These are phyloP conservation scores for Globisporangium takayamanum DNA, from an alignment of 352 stramenopile species.

Conservation along the genomic window DNA sequence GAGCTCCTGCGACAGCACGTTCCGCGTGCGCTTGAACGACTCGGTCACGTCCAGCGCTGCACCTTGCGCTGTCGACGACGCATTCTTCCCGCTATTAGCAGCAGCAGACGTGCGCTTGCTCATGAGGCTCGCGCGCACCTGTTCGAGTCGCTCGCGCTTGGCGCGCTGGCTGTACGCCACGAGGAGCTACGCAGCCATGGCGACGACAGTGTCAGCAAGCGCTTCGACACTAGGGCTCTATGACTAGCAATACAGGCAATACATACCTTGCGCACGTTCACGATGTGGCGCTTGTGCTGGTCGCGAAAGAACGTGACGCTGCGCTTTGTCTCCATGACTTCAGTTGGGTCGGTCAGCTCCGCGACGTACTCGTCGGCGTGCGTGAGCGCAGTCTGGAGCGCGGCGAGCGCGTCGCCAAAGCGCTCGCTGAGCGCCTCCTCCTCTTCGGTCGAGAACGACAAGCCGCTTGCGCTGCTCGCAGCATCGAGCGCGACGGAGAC, in stretches of 20 bases:
- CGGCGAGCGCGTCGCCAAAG: constrained; percentile 36
- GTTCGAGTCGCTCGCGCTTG: constrained; percentile 50
- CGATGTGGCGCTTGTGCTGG: constrained; percentile 29
- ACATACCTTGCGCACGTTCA: constrained; percentile 42
- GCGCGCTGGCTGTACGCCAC: constrained; percentile 56
- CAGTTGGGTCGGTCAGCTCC: constrained; percentile 29
- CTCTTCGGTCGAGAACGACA: constrained; percentile 49
- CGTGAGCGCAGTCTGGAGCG: constrained; percentile 28
- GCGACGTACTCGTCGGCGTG: constrained; percentile 36
- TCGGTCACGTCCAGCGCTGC: constrained; percentile 57
- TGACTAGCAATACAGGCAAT: too few species aligned
- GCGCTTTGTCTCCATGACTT: constrained; percentile 18
- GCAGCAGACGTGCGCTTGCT: constrained; percentile 11
- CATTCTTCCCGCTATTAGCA: constrained; percentile 11
- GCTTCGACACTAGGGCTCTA: not conserved
- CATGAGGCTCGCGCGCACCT: constrained; percentile 42
- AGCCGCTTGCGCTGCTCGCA: constrained; percentile 11
- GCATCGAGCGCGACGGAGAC: constrained; percentile 35
- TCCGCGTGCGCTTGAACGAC: constrained; percentile 52
- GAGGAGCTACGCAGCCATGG: constrained; percentile 21
- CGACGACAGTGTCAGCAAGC: not conserved
- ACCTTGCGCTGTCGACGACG: constrained; percentile 9
- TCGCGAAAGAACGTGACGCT: constrained; percentile 24
- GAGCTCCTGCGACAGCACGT: constrained; percentile 70
- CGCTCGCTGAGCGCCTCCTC: constrained; percentile 57